Evolutionary conservation across 495 filamentous ascomycete species (phyloP), one percentile per base, ranked within the genome.

Genomic region (Neurospora sp.): DNA sequence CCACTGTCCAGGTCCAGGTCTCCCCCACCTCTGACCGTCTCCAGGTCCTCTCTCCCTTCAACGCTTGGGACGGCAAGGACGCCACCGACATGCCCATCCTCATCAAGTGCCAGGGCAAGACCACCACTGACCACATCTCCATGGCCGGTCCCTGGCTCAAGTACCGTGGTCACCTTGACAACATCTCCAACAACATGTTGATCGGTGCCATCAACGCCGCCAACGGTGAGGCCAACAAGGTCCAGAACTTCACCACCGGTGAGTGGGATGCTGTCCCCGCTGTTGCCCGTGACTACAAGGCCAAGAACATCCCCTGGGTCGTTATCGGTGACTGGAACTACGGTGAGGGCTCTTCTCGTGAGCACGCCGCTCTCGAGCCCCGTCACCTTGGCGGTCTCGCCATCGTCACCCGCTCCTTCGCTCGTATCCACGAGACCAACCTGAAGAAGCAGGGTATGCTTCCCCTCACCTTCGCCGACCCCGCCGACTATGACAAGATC

Each of bases 401-500:
- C 78, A 96, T 99, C 89, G 96, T 99, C 84, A 94, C 92, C 82
- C 90, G 93, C 81, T 92, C 89, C 78, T 99, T 99, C 82, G 96
- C 96, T 79, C 96, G 96, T 92, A 99, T 99, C 81, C 96, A 99
- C 89, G 96, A 99, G 88, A 99, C 96, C 86, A 99, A 99, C 89
- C 85, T 99, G 86, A 99, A 99, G 93, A 99, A 99, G 91, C 96
- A 99, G 89, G 96, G 96, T 86, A 96, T 99, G 94, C 93, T 99
- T 85, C 96, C 96, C 79, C 88, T 99, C 70, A 97, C 94, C 77
- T 99, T 99, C 86, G 81, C 89, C 71, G 90, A 98, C 80, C 96
- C 96, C 37, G 96, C 90, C 81, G 96, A 99, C 84, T 99, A 99
- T 84, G 96, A 99, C 83, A 96, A 92, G 87, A 97, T 99, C 85